Evolutionary conservation across 345 rosid genomes (phyloP), one percentile per base, ranked within the genome.

Genomic region (Streptanthus diversifolius): DNA sequence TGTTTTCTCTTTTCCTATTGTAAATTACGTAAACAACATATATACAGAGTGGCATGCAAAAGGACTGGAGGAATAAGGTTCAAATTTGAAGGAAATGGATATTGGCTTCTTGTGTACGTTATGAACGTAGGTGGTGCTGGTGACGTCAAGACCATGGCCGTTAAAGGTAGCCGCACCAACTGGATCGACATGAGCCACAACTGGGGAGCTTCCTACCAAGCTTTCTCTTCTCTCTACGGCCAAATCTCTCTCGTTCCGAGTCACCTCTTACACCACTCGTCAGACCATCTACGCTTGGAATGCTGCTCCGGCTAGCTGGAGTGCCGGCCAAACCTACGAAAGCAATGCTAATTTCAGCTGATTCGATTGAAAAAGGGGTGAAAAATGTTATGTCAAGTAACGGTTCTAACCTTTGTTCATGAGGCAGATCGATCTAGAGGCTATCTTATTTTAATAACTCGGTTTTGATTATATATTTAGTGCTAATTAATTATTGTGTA

Each of bases 171-270:
- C 81, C 79, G 36, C 33, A 87, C 98, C 0, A 79, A 79, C 9
- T 92, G 97, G 97, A 87, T 92, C 2, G 51, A 77, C 68, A 92
- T 90, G 98, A 87, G 89, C 84, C 97, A 93, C 63, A 90, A 93
- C 37, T 90, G 97, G 95, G 95, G 98, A 43, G 98, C 97, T 61
- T 85, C 98, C 0, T 92, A 88, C 59, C 98, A 92, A 68, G 98
- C 97, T 15, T 90, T 93, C 53, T 84, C 98, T 24, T 71, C 83
- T 32, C 84, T 92, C 0, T 63, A 79, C 1, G 93, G 97, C 19
- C 98, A 93, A 93, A 63, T 5, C 97, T 52, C 77, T 90, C 25
- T 92, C 98, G 36, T 90, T 92, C 79, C 79, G 80, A 72, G 2
- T 92, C 69, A 82, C 86, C 15, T 90, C 93, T 3, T 85, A 85